A percentile compares a stretch with the other conserved stretches of the same genome.
Evolutionary conservation across 805 yeast species (phyloP).

Genomic region (Yamadazyma sp.): DNA sequence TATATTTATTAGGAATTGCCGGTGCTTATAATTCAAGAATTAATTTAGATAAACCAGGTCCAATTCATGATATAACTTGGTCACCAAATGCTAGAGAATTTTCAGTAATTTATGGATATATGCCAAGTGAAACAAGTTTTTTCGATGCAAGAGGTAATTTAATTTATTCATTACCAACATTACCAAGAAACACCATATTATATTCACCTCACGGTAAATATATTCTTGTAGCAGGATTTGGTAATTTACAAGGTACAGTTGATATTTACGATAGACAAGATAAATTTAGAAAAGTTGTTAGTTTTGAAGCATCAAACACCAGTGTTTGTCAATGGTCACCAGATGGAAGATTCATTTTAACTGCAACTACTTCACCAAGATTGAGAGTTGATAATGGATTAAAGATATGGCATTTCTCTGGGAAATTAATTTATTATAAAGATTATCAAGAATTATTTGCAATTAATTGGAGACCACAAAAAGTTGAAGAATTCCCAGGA

Average conservation of each 20-base stretch:
- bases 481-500: slow-evolving; percentile 51
- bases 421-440: slow-evolving; percentile 71
- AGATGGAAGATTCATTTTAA: slow-evolving; percentile 86
- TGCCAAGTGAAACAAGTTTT: slow-evolving; percentile 95
- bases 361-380: slow-evolving; percentile 97
- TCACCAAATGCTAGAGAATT: slow-evolving; percentile 94
- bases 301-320: slow-evolving; percentile 90
- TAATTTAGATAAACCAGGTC: slow-evolving; percentile 86
- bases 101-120: slow-evolving; percentile 94
- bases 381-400: slow-evolving; percentile 95
- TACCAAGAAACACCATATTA: slow-evolving; percentile 83
- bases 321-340: slow-evolving; percentile 99
- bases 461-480: slow-evolving; percentile 81
- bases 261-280: slow-evolving; percentile 91
- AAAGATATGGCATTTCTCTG: slow-evolving; percentile 89
- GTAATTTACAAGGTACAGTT: slow-evolving; percentile 94
- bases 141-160: slow-evolving; percentile 92
- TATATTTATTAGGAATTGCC: slow-evolving; percentile 86
- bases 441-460: slow-evolving; percentile 79
- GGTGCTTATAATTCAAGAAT: slow-evolving; percentile 90
- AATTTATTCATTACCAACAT: slow-evolving; percentile 77
- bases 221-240: slow-evolving; percentile 94
- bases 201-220: slow-evolving; percentile 94
- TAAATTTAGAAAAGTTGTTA: slow-evolving; percentile 72
- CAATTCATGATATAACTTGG: slow-evolving; percentile 97